These are phyloP conservation scores for Lactifluus hygrophoroides DNA, from an alignment of 768 basidiomycete genomes.

Conservation along the genomic window DNA sequence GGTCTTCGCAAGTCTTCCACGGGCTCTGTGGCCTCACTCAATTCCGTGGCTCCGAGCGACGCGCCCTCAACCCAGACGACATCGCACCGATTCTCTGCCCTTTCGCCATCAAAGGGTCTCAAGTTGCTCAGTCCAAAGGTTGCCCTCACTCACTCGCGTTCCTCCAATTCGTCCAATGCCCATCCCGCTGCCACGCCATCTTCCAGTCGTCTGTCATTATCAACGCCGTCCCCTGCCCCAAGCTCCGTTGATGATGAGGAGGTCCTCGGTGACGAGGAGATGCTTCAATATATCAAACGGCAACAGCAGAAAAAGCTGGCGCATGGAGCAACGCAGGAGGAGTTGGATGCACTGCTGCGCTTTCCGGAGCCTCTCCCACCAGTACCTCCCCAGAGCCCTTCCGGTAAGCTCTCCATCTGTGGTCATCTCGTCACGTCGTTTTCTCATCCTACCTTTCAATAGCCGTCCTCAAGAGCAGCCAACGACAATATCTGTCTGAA, in stretches of 20 bases:
- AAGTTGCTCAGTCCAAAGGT: slow-evolving; percentile 78
- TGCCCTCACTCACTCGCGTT: slow-evolving; percentile 48
- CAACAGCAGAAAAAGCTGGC: slow-evolving; percentile 86
- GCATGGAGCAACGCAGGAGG: slow-evolving; percentile 73
- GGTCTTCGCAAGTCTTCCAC: slow-evolving; percentile 78
- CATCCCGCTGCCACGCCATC: slow-evolving; percentile 54
- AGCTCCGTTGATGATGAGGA: slow-evolving; percentile 80
- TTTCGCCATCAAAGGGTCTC: slow-evolving; percentile 78
- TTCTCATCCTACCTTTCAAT: neutral
- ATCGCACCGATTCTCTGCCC: slow-evolving; percentile 67
- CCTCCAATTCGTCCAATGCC: slow-evolving; percentile 45
- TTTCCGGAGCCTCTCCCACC: slow-evolving; percentile 90
- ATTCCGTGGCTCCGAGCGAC: slow-evolving; percentile 40
- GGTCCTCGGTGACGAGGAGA: slow-evolving; percentile 88
- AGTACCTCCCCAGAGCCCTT: slow-evolving; percentile 51
- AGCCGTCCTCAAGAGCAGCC: slow-evolving; percentile 61
- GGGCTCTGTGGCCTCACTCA: slow-evolving; percentile 64
- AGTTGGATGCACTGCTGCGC: slow-evolving; percentile 78
- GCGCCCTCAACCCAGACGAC: slow-evolving; percentile 23
- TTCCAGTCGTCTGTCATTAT: slow-evolving; percentile 65
- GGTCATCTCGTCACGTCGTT: neutral
- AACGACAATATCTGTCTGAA: slow-evolving; percentile 67
- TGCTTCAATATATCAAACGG: slow-evolving; percentile 87
- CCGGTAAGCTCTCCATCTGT: slow-evolving; percentile 42
- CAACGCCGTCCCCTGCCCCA: slow-evolving; percentile 78